Evolutionary conservation across 768 basidiomycete genomes (phyloP).

Genomic region (Amanita jacksonii): DNA sequence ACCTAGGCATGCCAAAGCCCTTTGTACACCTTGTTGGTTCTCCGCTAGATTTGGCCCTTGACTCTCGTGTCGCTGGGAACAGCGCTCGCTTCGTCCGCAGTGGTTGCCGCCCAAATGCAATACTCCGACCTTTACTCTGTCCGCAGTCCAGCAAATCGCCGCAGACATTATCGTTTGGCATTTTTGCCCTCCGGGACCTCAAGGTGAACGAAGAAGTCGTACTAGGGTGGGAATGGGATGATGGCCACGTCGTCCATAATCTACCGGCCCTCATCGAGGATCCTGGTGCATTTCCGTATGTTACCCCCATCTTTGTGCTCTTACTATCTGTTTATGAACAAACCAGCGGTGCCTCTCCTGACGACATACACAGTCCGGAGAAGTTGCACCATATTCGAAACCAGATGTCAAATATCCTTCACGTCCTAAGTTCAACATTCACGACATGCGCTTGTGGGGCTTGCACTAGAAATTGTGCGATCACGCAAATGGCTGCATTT

Average conservation of each 20-base stretch:
- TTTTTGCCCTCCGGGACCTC: conserved; percentile 73
- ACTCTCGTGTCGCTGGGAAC: conserved; percentile 63
- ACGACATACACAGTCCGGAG: conserved; percentile 26
- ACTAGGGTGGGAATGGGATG: conserved; percentile 96
- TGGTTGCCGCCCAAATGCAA: conserved; percentile 61
- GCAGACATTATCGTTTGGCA: conserved; percentile 54
- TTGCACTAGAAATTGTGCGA: conserved; percentile 50
- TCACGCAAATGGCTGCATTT: conserved; percentile 56
- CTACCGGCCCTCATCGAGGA: conserved; percentile 58
- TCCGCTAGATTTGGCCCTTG: conserved; percentile 71
- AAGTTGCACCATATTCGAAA: conserved; percentile 44
- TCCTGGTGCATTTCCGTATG: conserved; percentile 50
- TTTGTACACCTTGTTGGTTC: conserved; percentile 73
- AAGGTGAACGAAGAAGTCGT: conserved; percentile 78
- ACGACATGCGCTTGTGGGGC: conserved; percentile 69
- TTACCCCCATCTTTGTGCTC: conserved; percentile 16
- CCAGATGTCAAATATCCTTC: conserved; percentile 63
- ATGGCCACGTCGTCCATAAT: conserved; percentile 74
- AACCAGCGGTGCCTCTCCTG: conserved; percentile 8
- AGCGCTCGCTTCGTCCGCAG: conserved; percentile 52
- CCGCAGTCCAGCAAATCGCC: conserved; percentile 10
- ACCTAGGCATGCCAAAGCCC: conserved; percentile 75
- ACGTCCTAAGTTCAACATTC: conserved; percentile 60
- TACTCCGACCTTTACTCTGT: conserved; percentile 45
- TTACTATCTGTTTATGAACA: conserved; percentile 13